Evolutionary conservation across 2,329 filamentous ascomycete genomes (phyloP).

Genomic region (Cladobotryum protrusum): DNA sequence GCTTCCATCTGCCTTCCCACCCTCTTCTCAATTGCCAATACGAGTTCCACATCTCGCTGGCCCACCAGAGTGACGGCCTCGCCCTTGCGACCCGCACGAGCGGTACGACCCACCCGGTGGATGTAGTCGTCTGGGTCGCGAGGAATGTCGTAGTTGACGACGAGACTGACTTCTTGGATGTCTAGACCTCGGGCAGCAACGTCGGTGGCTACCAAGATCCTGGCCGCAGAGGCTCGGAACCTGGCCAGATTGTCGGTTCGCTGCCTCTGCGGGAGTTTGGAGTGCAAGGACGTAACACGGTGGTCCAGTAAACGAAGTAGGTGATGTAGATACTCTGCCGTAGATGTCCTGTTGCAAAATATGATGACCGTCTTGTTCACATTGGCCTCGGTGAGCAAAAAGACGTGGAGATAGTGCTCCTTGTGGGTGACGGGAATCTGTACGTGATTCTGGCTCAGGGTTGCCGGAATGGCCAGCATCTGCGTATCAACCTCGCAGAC

Average conservation of each 20-base stretch:
- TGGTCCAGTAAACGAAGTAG: slow-evolving; percentile 80
- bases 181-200: slow-evolving; percentile 92
- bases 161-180: slow-evolving; percentile 83
- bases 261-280: slow-evolving; percentile 75
- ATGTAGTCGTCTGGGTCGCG: slow-evolving; percentile 98
- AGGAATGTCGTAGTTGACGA: slow-evolving; percentile 93
- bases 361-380: slow-evolving; percentile 74
- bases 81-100: slow-evolving; percentile 79
- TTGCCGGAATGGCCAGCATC: slow-evolving; percentile 69
- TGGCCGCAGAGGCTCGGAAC: slow-evolving; percentile 82
- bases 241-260: slow-evolving; percentile 81
- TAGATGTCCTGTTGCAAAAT: slow-evolving; percentile 88
- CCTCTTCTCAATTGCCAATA: slow-evolving; percentile 82
- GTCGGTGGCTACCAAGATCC: slow-evolving; percentile 90
- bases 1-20: slow-evolving; percentile 74
- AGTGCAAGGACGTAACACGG: slow-evolving; percentile 87
- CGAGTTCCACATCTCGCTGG: slow-evolving; percentile 83
- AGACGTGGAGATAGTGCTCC: slow-evolving; percentile 88
- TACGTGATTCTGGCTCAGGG: slow-evolving; percentile 77
- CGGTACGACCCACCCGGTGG: slow-evolving; percentile 90
- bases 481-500: slow-evolving; percentile 81
- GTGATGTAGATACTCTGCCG: slow-evolving; percentile 84
- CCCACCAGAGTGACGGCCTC: slow-evolving; percentile 84
- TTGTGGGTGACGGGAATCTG: slow-evolving; percentile 87
- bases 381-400: slow-evolving; percentile 75